These are phyloP conservation scores for Eucalyptus caleyi DNA, from an alignment of 345 rosid species.

Conservation along the genomic window DNA sequence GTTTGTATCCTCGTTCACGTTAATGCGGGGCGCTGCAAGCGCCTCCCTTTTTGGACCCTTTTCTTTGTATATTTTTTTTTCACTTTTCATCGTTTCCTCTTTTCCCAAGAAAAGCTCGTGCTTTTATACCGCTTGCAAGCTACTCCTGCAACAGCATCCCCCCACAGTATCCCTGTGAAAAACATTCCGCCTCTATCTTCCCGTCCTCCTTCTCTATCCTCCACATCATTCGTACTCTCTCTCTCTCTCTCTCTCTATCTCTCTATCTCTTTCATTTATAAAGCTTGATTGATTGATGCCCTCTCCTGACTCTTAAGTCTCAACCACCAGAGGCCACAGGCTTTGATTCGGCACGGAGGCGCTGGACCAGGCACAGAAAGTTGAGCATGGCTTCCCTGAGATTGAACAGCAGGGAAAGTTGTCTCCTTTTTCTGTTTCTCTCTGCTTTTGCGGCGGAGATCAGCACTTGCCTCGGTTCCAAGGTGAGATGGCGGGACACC, in stretches of 20 bases:
- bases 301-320: neutral
- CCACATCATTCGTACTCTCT: neutral
- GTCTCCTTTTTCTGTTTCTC: neutral
- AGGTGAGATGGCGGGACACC: neutral
- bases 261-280: neutral
- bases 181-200: neutral
- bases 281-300: neutral
- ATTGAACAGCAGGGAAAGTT: neutral
- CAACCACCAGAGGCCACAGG: neutral
- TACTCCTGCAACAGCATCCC: neutral
- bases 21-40: neutral
- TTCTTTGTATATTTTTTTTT: no score
- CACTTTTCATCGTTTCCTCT: neutral
- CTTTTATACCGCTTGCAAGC: neutral
- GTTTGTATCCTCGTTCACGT: neutral
- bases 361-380: neutral
- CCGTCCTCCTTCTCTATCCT: neutral
- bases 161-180: neutral
- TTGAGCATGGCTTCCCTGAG: neutral
- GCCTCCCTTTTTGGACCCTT: neutral
- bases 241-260: neutral
- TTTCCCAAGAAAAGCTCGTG: neutral
- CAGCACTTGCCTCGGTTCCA: conserved; percentile 4
- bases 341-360: neutral
- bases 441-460: neutral